Evolutionary conservation across 2,329 filamentous ascomycete species (phyloP).

Genomic region (Coniella lustricola): DNA sequence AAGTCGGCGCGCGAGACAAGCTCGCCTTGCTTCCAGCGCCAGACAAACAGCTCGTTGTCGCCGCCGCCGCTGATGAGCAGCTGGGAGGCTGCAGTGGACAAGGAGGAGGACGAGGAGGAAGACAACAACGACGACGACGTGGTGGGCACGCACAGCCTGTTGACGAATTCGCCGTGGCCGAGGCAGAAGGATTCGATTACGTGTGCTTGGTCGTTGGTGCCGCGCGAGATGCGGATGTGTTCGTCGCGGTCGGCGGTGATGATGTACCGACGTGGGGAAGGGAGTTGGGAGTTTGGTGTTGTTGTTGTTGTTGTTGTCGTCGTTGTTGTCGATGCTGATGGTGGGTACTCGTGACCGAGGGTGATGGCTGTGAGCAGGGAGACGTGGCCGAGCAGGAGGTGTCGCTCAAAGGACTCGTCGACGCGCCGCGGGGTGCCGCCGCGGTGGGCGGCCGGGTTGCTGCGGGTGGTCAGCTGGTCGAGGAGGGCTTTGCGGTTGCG

Average conservation of each 20-base stretch:
- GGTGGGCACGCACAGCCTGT: constrained; percentile 60
- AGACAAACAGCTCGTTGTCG: constrained; percentile 69
- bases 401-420: constrained; percentile 59
- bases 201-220: constrained; percentile 66
- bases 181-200: constrained; percentile 87
- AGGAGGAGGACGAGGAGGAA: no score
- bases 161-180: constrained; percentile 81
- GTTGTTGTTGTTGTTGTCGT: no score
- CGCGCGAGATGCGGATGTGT: constrained; percentile 83
- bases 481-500: constrained; percentile 55
- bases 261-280: constrained; percentile 41
- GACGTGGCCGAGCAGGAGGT: constrained; percentile 83
- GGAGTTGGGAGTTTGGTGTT: no score
- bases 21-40: constrained; percentile 64
- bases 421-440: constrained; percentile 24
- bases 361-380: constrained; percentile 81
- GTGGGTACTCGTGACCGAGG: constrained; percentile 34
- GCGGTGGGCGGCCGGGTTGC: constrained; percentile 14
- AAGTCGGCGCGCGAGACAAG: constrained; percentile 50
- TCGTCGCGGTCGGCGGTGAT: constrained; percentile 51
- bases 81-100: not conserved
- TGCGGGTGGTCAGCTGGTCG: constrained; percentile 46
- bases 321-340: constrained; percentile 17
- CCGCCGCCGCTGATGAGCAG: constrained; percentile 80
- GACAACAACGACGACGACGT: constrained; percentile 34